Evolutionary conservation across 2,329 filamentous ascomycete species (phyloP), one percentile per base, ranked within the genome.

Genomic region (Aspergillus flavus): DNA sequence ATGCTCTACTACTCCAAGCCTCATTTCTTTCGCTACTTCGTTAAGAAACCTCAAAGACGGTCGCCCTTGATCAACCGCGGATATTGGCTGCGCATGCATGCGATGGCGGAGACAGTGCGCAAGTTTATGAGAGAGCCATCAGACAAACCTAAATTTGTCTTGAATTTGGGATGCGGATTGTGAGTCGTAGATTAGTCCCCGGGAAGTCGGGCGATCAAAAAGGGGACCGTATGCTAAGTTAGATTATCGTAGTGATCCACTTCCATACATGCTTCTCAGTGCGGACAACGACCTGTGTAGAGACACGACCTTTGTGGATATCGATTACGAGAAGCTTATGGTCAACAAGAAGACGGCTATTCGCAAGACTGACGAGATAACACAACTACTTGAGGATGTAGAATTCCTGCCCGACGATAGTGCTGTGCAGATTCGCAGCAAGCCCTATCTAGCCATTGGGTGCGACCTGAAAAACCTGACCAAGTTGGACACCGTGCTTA

Each of bases 111-210:
- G 65, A 84, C 89, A 6, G 88, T 96, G 21, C 84, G 85, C 23
- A 82, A 85, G n/a, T 97, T 97, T 69, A 82, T 97, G n/a, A 78
- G 84, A 63, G 80, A 81, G 60, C 73, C 83, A 9, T 78, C 81
- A 21, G 81, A 82, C 36, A 89, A 85, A 66, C 79, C 78, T 45
- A 96, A 93, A 75, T 83, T 94, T 5, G 83, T 97, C 12, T 83
- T 97, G 54, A 97, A 96, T 73, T 80, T 97, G 41, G 93, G 94
- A 28, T 96, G 92, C 82, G 94, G 94, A 76, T 96, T 92, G 93
- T 94, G 79, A 87, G 90, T 84, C 77, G 76, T 69, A 70, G 63
- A 58, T 36, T 45, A 56, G 41, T 39, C 36, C 48, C 60, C 45
- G 46, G 19, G 30, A 53, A 28, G 23, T 34, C 43, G 19, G 41